Percentiles rank a stretch among this genome's conserved stretches.
These are phyloP conservation scores for Coprinopsis marcescibilis DNA, from an alignment of 768 basidiomycete species.

Conservation along the genomic window DNA sequence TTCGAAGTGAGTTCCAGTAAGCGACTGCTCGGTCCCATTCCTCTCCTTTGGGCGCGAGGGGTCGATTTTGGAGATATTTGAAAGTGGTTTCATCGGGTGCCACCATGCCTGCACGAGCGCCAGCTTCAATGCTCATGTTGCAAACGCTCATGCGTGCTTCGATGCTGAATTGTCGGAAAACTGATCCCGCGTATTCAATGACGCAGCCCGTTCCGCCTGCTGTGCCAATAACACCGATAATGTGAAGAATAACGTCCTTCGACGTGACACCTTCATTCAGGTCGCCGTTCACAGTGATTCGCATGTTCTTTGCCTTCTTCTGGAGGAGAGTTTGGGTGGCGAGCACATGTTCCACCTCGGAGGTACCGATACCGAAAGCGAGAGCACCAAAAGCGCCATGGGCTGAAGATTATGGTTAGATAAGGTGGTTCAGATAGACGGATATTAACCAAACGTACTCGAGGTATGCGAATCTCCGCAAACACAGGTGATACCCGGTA, in stretches of 20 bases:
- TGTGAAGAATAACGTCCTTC: conserved; percentile 87
- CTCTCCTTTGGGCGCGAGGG: conserved; percentile 76
- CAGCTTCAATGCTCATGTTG: conserved; percentile 95
- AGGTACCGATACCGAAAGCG: conserved; percentile 91
- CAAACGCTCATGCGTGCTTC: conserved; percentile 88
- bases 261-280: conserved; percentile 79
- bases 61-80: conserved; percentile 73
- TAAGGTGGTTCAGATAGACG: neutral
- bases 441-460: conserved; percentile 41
- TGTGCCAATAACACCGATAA: conserved; percentile 89
- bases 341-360: conserved; percentile 91
- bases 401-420: conserved; percentile 33
- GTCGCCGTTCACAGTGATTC: conserved; percentile 80
- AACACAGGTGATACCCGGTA: conserved; percentile 76
- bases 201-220: conserved; percentile 90
- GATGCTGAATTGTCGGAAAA: conserved; percentile 81
- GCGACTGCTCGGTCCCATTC: conserved; percentile 80
- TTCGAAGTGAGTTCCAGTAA: conserved; percentile 80
- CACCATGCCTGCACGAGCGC: conserved; percentile 90
- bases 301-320: conserved; percentile 89
- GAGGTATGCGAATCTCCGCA: conserved; percentile 94
- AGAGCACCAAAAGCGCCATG: conserved; percentile 92
- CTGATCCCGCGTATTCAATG: conserved; percentile 88
- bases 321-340: conserved; percentile 88
- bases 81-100: conserved; percentile 88